Conservation (phyloP, 768 basidiomycete species). For the Amanita thiersii region DNA sequence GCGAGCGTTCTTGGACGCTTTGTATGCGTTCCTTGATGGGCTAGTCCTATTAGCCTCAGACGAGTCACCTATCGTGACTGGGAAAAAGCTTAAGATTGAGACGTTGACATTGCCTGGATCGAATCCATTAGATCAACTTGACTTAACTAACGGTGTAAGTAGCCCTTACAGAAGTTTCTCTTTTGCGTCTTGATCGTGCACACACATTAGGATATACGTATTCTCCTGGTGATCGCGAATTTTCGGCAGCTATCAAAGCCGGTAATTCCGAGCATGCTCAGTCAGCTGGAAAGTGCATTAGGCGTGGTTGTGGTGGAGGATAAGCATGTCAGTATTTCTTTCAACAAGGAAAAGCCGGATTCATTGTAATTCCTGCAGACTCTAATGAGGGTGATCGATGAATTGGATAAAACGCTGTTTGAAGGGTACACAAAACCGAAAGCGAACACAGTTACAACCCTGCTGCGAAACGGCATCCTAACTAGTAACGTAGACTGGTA, state of each 20-base stretch:
- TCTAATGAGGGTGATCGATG: slow-evolving; percentile 67
- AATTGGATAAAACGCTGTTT: slow-evolving; percentile 86
- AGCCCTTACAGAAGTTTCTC: slow-evolving; percentile 3
- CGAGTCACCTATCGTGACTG: slow-evolving; percentile 44
- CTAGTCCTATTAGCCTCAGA: slow-evolving; percentile 72
- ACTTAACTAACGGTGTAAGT: slow-evolving; percentile 57
- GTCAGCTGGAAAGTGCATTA: slow-evolving; percentile 71
- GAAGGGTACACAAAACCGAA: slow-evolving; percentile 83
- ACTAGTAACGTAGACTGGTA: slow-evolving; percentile 87
- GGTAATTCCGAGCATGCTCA: slow-evolving; percentile 73
- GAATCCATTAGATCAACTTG: slow-evolving; percentile 48
- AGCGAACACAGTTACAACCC: slow-evolving; percentile 52
- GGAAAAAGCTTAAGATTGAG: slow-evolving; percentile 24
- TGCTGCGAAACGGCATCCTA: slow-evolving; percentile 75
- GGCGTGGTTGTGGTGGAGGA: slow-evolving; percentile 67
- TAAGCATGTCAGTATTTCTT: slow-evolving; percentile 38
- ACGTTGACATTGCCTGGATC: slow-evolving; percentile 23
- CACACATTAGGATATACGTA: slow-evolving; percentile 62
- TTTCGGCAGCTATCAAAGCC: slow-evolving; percentile 65
- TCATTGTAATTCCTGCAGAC: slow-evolving; percentile 32
- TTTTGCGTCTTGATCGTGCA: slow-evolving; percentile 9
- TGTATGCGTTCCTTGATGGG: slow-evolving; percentile 85
- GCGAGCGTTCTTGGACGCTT: slow-evolving; percentile 75
- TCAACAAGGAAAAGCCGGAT: slow-evolving; percentile 8
- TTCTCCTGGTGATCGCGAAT: slow-evolving; percentile 86